phyloP scores from a whole-genome alignment of 169 alveolate species.

The Eimeria sp. region DNA sequence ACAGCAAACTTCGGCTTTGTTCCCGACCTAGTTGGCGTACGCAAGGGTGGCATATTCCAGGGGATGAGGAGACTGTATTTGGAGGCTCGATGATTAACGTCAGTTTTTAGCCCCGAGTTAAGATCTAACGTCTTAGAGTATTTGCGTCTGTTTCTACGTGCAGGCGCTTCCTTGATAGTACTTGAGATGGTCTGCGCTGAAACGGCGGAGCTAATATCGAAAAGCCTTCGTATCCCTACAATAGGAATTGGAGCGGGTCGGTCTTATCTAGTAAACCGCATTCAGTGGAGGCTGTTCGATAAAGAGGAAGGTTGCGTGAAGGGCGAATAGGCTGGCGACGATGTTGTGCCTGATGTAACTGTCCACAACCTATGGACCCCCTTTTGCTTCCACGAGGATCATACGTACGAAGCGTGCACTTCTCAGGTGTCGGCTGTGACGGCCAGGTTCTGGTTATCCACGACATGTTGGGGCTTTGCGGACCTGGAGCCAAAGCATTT shows the following conservation, averaged over 20 bases:
- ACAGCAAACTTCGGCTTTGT: neutral
- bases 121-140: neutral
- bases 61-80: neutral
- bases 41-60: neutral
- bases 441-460: slow-evolving; percentile 84
- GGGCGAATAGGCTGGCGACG: neutral
- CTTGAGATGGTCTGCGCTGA: slow-evolving; percentile 84
- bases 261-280: neutral
- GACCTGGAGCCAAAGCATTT: slow-evolving; percentile 37
- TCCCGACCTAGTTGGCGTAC: neutral
- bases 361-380: neutral
- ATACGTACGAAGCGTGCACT: neutral
- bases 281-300: neutral
- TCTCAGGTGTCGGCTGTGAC: slow-evolving; percentile 80
- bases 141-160: neutral
- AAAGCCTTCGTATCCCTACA: slow-evolving; percentile 75
- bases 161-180: slow-evolving; percentile 69
- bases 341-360: neutral
- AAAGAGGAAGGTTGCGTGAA: neutral
- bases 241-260: slow-evolving; percentile 84
- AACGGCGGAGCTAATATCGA: slow-evolving; percentile 82
- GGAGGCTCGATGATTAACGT: neutral
- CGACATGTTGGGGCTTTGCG: slow-evolving; percentile 79
- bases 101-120: neutral
- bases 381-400: neutral